A percentile compares a stretch with the other conserved stretches of the same genome.
Evolutionary conservation across 2,329 filamentous ascomycete genomes (phyloP).

Genomic region (Grosmannia clavigera): DNA sequence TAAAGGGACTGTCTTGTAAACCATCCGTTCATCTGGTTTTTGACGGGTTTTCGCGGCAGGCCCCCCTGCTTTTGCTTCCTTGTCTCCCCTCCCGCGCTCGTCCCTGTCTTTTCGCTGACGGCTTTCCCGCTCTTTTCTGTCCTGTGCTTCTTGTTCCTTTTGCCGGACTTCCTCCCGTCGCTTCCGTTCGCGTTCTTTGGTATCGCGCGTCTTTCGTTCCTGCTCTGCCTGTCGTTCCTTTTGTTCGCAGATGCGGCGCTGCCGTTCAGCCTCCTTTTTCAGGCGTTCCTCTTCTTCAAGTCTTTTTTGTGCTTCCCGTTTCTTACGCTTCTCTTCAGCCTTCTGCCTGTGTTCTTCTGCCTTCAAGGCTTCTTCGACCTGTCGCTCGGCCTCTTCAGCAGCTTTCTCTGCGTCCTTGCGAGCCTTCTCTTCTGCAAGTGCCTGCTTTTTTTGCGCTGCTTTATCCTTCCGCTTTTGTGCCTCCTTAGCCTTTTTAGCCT

Average conservation of each 20-base stretch:
- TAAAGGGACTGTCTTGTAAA: constrained; percentile 26
- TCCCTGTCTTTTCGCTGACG: constrained; percentile 29
- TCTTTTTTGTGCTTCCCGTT: constrained; percentile 81
- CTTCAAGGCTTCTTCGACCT: constrained; percentile 65
- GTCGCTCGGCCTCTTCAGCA: constrained; percentile 67
- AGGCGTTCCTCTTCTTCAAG: constrained; percentile 80
- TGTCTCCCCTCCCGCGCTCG: constrained; percentile 43
- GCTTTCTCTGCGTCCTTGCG: constrained; percentile 80
- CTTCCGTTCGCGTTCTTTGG: constrained; percentile 71
- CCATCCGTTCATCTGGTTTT: constrained; percentile 22
- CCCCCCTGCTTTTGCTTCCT: constrained; percentile 21
- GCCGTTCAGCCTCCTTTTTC: constrained; percentile 75
- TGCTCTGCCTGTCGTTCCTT: constrained; percentile 73
- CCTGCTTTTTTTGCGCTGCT: constrained; percentile 76
- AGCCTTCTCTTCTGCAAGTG: constrained; percentile 81
- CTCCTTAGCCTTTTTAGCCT: constrained; percentile 87
- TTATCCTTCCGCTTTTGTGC: constrained; percentile 94
- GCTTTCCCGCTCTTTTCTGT: constrained; percentile 51
- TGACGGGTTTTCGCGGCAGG: constrained; percentile 19
- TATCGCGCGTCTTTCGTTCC: constrained; percentile 72
- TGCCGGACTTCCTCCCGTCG: constrained; percentile 71
- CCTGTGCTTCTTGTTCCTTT: constrained; percentile 59
- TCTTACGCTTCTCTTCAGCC: constrained; percentile 82
- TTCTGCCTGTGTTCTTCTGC: constrained; percentile 69
- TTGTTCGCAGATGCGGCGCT: constrained; percentile 68